These are phyloP conservation scores for Fusarium miscanthi DNA, from an alignment of 2,329 filamentous ascomycete genomes.

Conservation along the genomic window DNA sequence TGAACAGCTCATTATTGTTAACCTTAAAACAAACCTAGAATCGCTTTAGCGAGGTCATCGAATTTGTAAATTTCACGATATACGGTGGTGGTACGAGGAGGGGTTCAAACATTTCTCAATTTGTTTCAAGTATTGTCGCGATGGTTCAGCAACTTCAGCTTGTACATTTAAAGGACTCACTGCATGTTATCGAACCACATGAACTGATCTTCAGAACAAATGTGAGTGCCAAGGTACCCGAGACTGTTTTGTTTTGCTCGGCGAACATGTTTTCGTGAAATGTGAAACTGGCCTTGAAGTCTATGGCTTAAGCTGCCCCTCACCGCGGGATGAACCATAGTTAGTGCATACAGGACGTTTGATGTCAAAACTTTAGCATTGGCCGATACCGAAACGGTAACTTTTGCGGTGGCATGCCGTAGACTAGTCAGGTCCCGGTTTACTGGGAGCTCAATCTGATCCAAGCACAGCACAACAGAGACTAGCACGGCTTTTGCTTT, in stretches of 20 bases:
- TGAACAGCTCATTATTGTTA: constrained; percentile 2
- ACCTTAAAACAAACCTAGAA: neutral
- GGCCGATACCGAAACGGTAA: constrained; percentile 1
- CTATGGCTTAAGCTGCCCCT: neutral
- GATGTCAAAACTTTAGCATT: neutral
- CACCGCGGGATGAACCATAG: constrained; percentile 2
- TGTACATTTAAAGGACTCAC: too few relatives aligned
- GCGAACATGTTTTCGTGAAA: neutral
- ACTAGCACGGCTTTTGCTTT: neutral
- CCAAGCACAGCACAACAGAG: neutral
- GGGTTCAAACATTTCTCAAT: neutral
- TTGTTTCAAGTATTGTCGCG: neutral
- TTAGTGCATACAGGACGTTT: neutral
- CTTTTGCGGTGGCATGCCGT: neutral
- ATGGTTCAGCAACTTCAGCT: neutral
- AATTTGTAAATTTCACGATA: neutral
- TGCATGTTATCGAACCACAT: neutral
- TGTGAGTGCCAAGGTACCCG: neutral
- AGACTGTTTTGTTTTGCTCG: neutral
- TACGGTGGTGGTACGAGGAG: neutral
- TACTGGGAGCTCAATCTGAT: neutral
- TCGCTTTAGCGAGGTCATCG: neutral
- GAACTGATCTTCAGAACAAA: neutral
- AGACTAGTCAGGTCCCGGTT: neutral
- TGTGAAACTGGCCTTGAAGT: constrained; percentile 10